Conservation (phyloP, 2,329 filamentous ascomycete genomes). For the Paraphaeosphaeria minitans region DNA sequence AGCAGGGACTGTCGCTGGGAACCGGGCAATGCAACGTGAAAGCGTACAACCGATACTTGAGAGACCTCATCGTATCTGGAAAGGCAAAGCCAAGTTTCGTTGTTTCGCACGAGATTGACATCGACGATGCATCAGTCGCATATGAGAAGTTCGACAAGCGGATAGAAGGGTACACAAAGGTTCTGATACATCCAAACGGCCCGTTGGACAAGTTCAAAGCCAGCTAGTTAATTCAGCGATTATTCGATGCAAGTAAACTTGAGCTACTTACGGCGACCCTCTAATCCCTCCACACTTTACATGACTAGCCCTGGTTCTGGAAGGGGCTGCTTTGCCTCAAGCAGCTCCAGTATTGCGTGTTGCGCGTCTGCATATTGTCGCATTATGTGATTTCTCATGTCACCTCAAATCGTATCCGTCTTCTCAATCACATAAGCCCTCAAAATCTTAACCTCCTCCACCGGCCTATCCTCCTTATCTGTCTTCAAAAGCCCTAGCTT, state of each 20-base stretch:
- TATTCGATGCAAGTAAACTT: background rate
- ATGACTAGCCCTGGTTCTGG: background rate
- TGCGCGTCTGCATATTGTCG: background rate
- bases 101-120: slow-evolving; percentile 66
- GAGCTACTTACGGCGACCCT: background rate
- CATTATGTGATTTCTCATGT: background rate
- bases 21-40: slow-evolving; percentile 73
- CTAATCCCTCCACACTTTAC: background rate
- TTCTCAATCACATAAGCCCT: slow-evolving; percentile 72
- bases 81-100: slow-evolving; percentile 70
- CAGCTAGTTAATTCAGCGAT: background rate
- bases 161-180: slow-evolving; percentile 71
- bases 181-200: slow-evolving; percentile 70
- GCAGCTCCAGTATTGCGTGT: background rate
- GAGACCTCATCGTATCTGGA: slow-evolving; percentile 68
- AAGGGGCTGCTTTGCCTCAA: background rate
- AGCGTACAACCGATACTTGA: slow-evolving; percentile 68
- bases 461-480: slow-evolving; percentile 76
- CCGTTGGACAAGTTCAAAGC: slow-evolving; percentile 14
- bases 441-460: slow-evolving; percentile 81
- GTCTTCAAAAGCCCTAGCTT: slow-evolving; percentile 89
- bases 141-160: slow-evolving; percentile 71
- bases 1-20: slow-evolving; percentile 63
- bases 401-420: slow-evolving; percentile 47
- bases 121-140: slow-evolving; percentile 65